Base-by-base conservation (phyloP, 2,329 filamentous ascomycete species). In the Botryotinia calthae region DNA sequence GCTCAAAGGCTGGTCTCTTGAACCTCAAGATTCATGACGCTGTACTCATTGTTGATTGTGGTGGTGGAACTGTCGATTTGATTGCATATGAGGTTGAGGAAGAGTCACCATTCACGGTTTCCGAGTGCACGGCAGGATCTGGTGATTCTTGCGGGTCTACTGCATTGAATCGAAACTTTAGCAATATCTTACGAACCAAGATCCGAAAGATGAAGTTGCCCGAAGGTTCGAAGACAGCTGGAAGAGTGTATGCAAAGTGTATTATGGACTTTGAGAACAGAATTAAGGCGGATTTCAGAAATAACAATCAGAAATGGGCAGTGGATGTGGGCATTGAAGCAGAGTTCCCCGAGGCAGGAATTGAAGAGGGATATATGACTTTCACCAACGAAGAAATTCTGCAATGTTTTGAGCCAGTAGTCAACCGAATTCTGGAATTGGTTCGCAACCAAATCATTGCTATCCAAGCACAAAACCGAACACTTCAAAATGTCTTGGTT, bases 201-300 rank as follows among this genome's bases (percentile, higher is more conserved):
- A 98, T 99, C 79, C 89, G 95, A 78, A 98, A 98, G 87, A 98
- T 98, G 96, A 98, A 98, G 84, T 87, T 99, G 63, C 95, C 96
- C 1, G 95, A 98, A 81, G 95, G 95, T 64, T 98, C 95, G 78
- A 97, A 95, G 84, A 98, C 94, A 4, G 95, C 96, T n/a, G 95
- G 95, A 61, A 94, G 95, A 83, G 96, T 99, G 71, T 98, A 98
- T 83, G 95, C 95, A 77, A 98, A 98, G 85, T 98, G 95, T 83
- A 98, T 99, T 84, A 98, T 98, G 95, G 96, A 99, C 84, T 99
- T 99, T 80, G 96, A 99, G 86, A 98, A 98, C 88, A 88, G 96
- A 82, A 98, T 99, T 88, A 99, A 99, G 87, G 96, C 96, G 67
- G 96, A 98, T 83, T 99, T 99, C 91, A 90, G 96, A 76, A 98